Conservation (phyloP, 2,329 filamentous ascomycete species). For the Gnomoniopsis smithogilvyi region DNA sequence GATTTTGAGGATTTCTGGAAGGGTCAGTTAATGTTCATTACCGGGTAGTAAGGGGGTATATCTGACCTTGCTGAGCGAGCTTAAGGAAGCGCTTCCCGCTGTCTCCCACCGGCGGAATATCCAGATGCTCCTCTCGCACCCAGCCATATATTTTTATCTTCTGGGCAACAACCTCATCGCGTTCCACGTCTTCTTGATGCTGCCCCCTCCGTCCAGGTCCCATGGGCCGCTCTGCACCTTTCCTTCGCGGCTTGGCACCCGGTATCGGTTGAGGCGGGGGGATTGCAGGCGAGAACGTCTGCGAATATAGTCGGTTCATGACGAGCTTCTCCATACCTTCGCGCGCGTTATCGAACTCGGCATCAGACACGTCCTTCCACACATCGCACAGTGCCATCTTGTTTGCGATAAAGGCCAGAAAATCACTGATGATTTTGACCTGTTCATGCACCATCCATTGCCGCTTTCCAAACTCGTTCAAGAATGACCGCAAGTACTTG, state of each 20-base stretch:
- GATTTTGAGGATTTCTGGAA: slow-evolving; percentile 86
- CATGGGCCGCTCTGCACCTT: slow-evolving; percentile 64
- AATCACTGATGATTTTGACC: slow-evolving; percentile 97
- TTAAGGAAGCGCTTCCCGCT: slow-evolving; percentile 85
- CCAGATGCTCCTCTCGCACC: slow-evolving; percentile 89
- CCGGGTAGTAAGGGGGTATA: slow-evolving; percentile 29
- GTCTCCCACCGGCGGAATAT: slow-evolving; percentile 81
- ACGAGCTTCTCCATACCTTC: slow-evolving; percentile 99
- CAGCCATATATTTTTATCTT: slow-evolving; percentile 97
- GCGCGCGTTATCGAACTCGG: slow-evolving; percentile 95
- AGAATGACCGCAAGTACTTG: slow-evolving; percentile 89
- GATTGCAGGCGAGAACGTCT: slow-evolving; percentile 95
- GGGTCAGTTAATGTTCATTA: slow-evolving; percentile 22
- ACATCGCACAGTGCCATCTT: slow-evolving; percentile 98
- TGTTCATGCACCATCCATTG: slow-evolving; percentile 99
- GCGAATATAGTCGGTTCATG: slow-evolving; percentile 94
- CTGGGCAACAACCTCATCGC: slow-evolving; percentile 92
- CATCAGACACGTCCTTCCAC: slow-evolving; percentile 92
- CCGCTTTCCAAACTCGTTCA: slow-evolving; percentile 92
- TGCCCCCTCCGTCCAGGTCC: slow-evolving; percentile 87
- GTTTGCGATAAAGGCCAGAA: slow-evolving; percentile 92
- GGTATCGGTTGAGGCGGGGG: slow-evolving; percentile 72
- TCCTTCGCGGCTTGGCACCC: slow-evolving; percentile 64
- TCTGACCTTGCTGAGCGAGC: slow-evolving; percentile 77
- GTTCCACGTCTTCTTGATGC: slow-evolving; percentile 96